These are phyloP conservation scores for Paecilomyces dactylethromorphus DNA, from an alignment of 2,329 filamentous ascomycete genomes.

Conservation along the genomic window DNA sequence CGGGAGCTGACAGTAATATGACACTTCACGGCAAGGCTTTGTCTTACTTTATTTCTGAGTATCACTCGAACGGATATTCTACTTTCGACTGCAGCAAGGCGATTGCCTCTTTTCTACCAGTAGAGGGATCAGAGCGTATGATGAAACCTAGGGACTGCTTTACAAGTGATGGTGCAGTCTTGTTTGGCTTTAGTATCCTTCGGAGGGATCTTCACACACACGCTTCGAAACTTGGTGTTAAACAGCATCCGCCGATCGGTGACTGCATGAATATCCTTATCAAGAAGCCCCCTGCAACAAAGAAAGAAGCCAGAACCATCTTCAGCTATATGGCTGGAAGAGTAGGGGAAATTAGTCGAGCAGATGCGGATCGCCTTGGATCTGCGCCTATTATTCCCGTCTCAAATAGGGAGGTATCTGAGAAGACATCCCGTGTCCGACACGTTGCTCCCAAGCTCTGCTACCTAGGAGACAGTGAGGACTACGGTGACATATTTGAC, in stretches of 20 bases:
- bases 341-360: slow-evolving; percentile 63
- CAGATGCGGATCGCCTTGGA: slow-evolving; percentile 54
- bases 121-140: slow-evolving; percentile 59
- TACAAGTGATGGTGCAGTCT: slow-evolving; percentile 66
- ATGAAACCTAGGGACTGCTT: slow-evolving; percentile 73
- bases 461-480: slow-evolving; percentile 67
- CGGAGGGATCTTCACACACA: slow-evolving; percentile 70
- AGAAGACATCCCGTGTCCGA: slow-evolving; percentile 40
- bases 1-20: slow-evolving; percentile 45
- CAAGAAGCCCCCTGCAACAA: slow-evolving; percentile 62
- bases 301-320: slow-evolving; percentile 59
- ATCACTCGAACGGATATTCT: slow-evolving; percentile 70
- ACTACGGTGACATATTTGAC: slow-evolving; percentile 88
- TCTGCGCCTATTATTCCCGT: slow-evolving; percentile 69
- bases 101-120: slow-evolving; percentile 60
- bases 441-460: slow-evolving; percentile 65
- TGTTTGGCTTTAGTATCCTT: slow-evolving; percentile 77
- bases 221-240: slow-evolving; percentile 79
- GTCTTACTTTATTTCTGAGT: slow-evolving; percentile 75
- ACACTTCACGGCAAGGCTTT: slow-evolving; percentile 62
- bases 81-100: slow-evolving; percentile 53
- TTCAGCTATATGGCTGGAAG: slow-evolving; percentile 82
- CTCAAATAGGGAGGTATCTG: slow-evolving; percentile 19
- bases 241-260: slow-evolving; percentile 69
- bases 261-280: slow-evolving; percentile 70